Evolutionary conservation across 441 rosid genomes (phyloP).

Genomic region (Dalechampia spathulata): DNA sequence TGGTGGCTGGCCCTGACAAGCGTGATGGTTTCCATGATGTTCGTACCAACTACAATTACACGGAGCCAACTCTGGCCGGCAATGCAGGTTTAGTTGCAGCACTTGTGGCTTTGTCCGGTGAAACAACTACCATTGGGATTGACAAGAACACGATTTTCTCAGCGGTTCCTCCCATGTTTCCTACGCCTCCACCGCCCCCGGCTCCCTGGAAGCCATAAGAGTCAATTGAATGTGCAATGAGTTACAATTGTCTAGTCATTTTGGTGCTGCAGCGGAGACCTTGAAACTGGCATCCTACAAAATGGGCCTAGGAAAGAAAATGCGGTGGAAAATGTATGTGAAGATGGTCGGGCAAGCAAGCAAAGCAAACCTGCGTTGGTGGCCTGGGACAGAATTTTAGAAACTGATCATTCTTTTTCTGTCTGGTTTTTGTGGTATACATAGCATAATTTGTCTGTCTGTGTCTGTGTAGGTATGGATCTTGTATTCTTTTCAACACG

Average conservation of each 20-base stretch:
- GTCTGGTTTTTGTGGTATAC: conserved; percentile 27
- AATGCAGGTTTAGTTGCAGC: conserved; percentile 93
- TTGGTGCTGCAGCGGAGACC: conserved; percentile 23
- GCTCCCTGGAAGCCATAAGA: conserved; percentile 97
- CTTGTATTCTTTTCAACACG: conserved; percentile 39
- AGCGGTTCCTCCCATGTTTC: conserved; percentile 88
- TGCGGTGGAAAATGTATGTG: neutral
- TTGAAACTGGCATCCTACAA: conserved; percentile 15
- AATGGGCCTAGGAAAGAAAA: conserved; percentile 13
- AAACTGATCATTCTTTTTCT: conserved; percentile 12
- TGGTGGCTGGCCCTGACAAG: conserved; percentile 97
- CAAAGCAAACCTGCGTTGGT: no score
- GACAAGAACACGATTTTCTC: conserved; percentile 92
- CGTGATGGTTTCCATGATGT: conserved; percentile 76
- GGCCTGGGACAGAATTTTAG: conserved; percentile 12
- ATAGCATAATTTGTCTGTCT: conserved; percentile 32
- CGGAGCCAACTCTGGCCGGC: conserved; percentile 91
- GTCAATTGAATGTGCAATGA: conserved; percentile 3
- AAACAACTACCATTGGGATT: conserved; percentile 34
- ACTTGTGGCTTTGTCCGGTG: conserved; percentile 80
- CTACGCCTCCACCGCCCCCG: conserved; percentile 92
- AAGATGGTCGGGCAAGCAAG: conserved; percentile 1
- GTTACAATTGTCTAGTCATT: conserved; percentile 28
- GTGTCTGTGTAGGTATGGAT: conserved; percentile 25
- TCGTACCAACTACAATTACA: conserved; percentile 82